These are phyloP conservation scores for Spathaspora sp. DNA, from an alignment of 805 yeast species.

Conservation along the genomic window DNA sequence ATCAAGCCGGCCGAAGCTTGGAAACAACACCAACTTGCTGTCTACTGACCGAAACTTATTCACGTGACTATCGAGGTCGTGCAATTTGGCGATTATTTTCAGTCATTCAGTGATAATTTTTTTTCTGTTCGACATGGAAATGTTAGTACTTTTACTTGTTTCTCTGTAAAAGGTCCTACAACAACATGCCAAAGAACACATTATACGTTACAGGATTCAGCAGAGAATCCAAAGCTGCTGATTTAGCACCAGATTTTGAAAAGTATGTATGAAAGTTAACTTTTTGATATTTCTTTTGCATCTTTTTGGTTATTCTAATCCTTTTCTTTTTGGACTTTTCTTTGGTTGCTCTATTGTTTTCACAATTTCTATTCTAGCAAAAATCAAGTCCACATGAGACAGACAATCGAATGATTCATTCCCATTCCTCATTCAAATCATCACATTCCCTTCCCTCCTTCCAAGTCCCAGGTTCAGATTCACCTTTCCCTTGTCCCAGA, in stretches of 20 bases:
- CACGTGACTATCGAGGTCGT: background rate
- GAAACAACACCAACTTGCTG: too few species aligned
- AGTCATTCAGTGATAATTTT: background rate
- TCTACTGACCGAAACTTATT: background rate
- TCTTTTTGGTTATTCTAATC: background rate
- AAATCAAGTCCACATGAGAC: background rate
- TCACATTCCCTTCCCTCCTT: background rate
- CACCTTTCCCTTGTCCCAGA: background rate
- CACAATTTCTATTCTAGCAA: background rate
- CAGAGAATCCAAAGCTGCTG: conserved; percentile 51
- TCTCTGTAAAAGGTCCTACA: background rate
- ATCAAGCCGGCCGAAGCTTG: too few species aligned
- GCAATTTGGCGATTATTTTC: background rate
- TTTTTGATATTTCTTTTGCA: background rate
- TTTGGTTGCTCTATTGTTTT: background rate
- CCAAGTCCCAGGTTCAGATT: background rate
- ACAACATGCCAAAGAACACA: conserved; percentile 42
- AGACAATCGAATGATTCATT: too few species aligned
- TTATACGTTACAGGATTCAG: conserved; percentile 57
- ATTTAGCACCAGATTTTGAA: conserved; percentile 58
- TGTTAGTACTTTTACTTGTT: background rate
- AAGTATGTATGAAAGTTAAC: conserved; percentile 41
- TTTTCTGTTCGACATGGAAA: background rate
- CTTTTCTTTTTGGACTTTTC: background rate
- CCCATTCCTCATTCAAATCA: background rate